These are phyloP conservation scores for Chaetomium globosum DNA, from an alignment of 2,329 filamentous ascomycete genomes.

Conservation along the genomic window DNA sequence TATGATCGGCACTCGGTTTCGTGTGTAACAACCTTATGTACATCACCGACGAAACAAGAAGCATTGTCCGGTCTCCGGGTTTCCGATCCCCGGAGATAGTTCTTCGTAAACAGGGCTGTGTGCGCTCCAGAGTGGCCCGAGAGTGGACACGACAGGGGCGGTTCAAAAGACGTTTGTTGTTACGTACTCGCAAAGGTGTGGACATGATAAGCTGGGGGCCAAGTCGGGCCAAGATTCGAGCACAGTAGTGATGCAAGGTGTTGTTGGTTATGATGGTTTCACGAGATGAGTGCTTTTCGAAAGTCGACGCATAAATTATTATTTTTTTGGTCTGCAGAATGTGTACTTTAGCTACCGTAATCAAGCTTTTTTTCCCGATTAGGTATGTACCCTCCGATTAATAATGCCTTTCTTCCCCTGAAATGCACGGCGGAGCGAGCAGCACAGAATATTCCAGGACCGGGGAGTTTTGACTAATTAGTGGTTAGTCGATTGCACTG, in stretches of 20 bases:
- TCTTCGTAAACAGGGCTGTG: not conserved
- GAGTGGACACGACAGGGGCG: not conserved
- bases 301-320: not conserved
- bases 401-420: not conserved
- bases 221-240: slow-evolving; percentile 28
- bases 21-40: too few relatives aligned
- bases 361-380: slow-evolving; percentile 15
- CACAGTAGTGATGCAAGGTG: not conserved
- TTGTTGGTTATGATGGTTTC: slow-evolving; percentile 1
- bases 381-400: slow-evolving; percentile 1
- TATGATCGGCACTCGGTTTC: slow-evolving; percentile 7
- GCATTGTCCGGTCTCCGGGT: not conserved
- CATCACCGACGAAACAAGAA: not conserved
- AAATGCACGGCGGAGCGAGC: not conserved
- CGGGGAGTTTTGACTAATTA: slow-evolving; percentile 10
- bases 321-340: not conserved
- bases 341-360: not conserved
- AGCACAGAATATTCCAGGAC: not conserved
- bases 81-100: not conserved
- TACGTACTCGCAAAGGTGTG: slow-evolving; percentile 1
- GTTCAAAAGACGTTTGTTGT: slow-evolving; percentile 1
- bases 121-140: not conserved
- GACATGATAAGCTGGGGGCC: slow-evolving; percentile 17
- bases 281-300: slow-evolving; percentile 1
- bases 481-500: slow-evolving; percentile 15